Evolutionary conservation across 805 yeast species (phyloP), one percentile per base, ranked within the genome.

Genomic region (Vanderwaltozyma verrucispora): DNA sequence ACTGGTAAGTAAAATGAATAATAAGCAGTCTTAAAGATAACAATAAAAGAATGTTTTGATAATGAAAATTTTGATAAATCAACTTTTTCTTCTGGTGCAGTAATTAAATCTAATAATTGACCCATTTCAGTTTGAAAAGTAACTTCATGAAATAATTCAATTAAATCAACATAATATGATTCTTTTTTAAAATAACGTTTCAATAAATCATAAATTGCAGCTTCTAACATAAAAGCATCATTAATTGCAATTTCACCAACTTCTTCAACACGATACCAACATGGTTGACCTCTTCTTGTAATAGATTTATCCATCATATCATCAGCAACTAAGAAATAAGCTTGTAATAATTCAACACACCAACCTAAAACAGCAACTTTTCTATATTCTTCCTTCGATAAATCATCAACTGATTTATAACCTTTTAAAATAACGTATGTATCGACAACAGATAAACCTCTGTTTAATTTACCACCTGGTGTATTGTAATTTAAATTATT

Each of bases 121-220:
- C 99, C 99, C 54, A 89, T 71, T 63, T 92, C 98, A 11, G 99
- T 92, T 67, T 87, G 94, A 75, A 89, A 86, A 25, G 98, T 89
- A 40, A 87, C 89, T 60, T 89, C 97, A 59, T 92, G 99, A 76
- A 88, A 87, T 51, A 92, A 71, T 62, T 92, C 99, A 47, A 92
- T 63, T 43, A 92, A 69, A 54, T 92, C 95, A 37, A 85, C 82
- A 57, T 92, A 92, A 67, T 84, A 89, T 5, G 75, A 38, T 47
- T 88, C 96, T 32, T 68, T 51, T 52, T 75, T 78, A 79, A 92
- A 92, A 62, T 92, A 80, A 60, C 80, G 85, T 71, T 87, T 88
- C 64, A 92, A 72, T 45, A 92, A 65, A 42, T 86, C 67, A 65
- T 92, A 92, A 50, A 92, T 87, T 32, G 95, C 86, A 40, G 89